These are phyloP conservation scores for Biscogniauxia sp. DNA, from an alignment of 2,329 filamentous ascomycete species.

Conservation along the genomic window DNA sequence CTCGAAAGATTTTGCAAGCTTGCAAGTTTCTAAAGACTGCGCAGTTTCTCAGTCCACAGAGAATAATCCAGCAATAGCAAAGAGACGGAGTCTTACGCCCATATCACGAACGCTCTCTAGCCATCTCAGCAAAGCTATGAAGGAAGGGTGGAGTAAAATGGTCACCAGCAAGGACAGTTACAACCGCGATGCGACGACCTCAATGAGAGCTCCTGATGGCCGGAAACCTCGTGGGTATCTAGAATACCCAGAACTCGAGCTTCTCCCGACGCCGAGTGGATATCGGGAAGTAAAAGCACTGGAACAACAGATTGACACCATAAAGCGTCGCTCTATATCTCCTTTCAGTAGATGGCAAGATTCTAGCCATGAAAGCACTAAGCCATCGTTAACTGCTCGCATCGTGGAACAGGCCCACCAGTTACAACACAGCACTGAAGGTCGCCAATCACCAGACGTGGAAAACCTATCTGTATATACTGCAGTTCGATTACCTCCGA, in stretches of 20 bases:
- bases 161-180: slow-evolving; percentile 11
- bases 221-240: slow-evolving; percentile 18
- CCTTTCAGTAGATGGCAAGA: slow-evolving; percentile 17
- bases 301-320: slow-evolving; percentile 30
- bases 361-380: slow-evolving; percentile 15
- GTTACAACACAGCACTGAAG: slow-evolving; percentile 16
- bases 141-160: slow-evolving; percentile 25
- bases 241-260: slow-evolving; percentile 37
- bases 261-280: slow-evolving; percentile 31
- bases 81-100: slow-evolving; percentile 10
- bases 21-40: background rate
- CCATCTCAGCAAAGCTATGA: slow-evolving; percentile 25
- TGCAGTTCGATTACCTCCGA: slow-evolving; percentile 4
- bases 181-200: slow-evolving; percentile 5
- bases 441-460: slow-evolving; percentile 6
- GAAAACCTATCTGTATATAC: background rate
- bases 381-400: slow-evolving; percentile 20
- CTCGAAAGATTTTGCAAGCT: slow-evolving; percentile 25
- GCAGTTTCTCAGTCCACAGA: slow-evolving; percentile 3
- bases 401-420: slow-evolving; percentile 29
- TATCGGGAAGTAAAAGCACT: slow-evolving; percentile 34
- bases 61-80: slow-evolving; percentile 1
- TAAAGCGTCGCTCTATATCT: slow-evolving; percentile 35
- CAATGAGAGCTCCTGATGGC: slow-evolving; percentile 2
- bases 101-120: slow-evolving; percentile 22